phyloP scores from a whole-genome alignment of 2,329 filamentous ascomycete species.

The Cadophora gregata region DNA sequence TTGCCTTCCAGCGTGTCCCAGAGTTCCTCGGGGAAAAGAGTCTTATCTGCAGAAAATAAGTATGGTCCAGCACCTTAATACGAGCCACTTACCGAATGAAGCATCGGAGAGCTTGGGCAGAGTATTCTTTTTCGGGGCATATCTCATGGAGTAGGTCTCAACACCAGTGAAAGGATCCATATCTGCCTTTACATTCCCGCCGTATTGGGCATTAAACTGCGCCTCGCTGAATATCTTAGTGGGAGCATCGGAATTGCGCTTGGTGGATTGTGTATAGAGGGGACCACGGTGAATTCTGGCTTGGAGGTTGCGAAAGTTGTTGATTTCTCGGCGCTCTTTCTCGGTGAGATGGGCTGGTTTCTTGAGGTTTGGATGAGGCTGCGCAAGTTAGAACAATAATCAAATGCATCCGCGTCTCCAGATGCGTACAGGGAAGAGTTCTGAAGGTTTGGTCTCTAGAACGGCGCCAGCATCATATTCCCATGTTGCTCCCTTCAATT shows the following conservation, averaged over 20 bases:
- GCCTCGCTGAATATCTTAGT: conserved; percentile 51
- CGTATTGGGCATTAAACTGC: conserved; percentile 45
- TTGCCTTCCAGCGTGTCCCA: conserved; percentile 57
- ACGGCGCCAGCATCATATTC: conserved; percentile 40
- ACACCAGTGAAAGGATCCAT: conserved; percentile 68
- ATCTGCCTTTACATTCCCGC: conserved; percentile 45
- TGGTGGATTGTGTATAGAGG: conserved; percentile 52
- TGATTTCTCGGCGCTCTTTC: conserved; percentile 54
- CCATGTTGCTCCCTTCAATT: conserved; percentile 43
- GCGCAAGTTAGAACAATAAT: neutral
- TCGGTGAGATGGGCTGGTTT: conserved; percentile 48
- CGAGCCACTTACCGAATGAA: conserved; percentile 55
- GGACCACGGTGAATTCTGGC: conserved; percentile 63
- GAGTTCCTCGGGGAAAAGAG: conserved; percentile 64
- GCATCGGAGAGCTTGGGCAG: conserved; percentile 60
- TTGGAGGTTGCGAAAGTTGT: conserved; percentile 57
- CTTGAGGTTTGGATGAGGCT: conserved; percentile 45
- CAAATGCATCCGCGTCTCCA: neutral
- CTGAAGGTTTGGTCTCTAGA: conserved; percentile 50
- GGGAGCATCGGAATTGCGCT: conserved; percentile 44
- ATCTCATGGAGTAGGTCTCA: conserved; percentile 63
- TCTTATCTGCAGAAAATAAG: conserved; percentile 51
- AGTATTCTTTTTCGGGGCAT: conserved; percentile 59
- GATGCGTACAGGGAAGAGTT: conserved; percentile 52
- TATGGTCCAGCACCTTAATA: neutral